Percentiles rank a stretch among this genome's conserved stretches.
Evolutionary conservation across 73 alveolate species (phyloP).

Genomic region (Effrenium voratum): DNA sequence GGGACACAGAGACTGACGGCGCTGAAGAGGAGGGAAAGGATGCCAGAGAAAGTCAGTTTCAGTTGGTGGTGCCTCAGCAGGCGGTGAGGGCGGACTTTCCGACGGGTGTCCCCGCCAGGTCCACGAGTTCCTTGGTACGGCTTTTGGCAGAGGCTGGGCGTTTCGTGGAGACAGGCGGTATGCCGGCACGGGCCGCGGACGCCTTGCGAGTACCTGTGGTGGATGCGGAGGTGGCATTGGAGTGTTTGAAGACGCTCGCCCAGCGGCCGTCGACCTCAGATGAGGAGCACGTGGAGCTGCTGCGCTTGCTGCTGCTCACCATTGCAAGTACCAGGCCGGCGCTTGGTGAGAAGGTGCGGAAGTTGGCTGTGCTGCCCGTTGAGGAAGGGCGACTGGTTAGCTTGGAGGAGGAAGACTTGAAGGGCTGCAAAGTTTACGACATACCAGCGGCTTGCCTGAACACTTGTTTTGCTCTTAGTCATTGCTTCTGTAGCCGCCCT

Average conservation of each 20-base stretch:
- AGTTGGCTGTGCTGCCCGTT: slow-evolving; percentile 56
- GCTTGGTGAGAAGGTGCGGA: not conserved
- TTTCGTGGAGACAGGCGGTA: slow-evolving; percentile 57
- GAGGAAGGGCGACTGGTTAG: slow-evolving; percentile 61
- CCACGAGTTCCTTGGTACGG: not conserved
- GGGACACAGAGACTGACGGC: too few species aligned
- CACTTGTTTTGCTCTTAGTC: too few species aligned
- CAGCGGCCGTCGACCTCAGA: not conserved
- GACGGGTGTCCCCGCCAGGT: slow-evolving; percentile 49
- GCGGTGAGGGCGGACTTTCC: slow-evolving; percentile 69
- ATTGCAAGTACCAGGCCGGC: slow-evolving; percentile 4
- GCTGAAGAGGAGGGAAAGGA: too few species aligned
- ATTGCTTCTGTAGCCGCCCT: too few species aligned
- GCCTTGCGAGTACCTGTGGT: slow-evolving; percentile 42
- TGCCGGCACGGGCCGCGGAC: slow-evolving; percentile 72
- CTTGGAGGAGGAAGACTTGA: slow-evolving; percentile 43
- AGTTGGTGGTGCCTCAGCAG: slow-evolving; percentile 15
- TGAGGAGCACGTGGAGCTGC: slow-evolving; percentile 44
- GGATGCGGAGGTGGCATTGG: slow-evolving; percentile 64
- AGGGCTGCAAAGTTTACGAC: slow-evolving; percentile 54
- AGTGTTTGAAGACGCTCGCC: slow-evolving; percentile 46
- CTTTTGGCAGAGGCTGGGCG: slow-evolving; percentile 33
- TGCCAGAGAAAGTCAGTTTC: too few species aligned
- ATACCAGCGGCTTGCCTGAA: too few species aligned
- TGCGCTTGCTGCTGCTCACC: slow-evolving; percentile 61